Percentiles rank a stretch among this genome's conserved stretches.
Conservation (phyloP, 2,329 filamentous ascomycete genomes). For the Graphium sp. region DNA sequence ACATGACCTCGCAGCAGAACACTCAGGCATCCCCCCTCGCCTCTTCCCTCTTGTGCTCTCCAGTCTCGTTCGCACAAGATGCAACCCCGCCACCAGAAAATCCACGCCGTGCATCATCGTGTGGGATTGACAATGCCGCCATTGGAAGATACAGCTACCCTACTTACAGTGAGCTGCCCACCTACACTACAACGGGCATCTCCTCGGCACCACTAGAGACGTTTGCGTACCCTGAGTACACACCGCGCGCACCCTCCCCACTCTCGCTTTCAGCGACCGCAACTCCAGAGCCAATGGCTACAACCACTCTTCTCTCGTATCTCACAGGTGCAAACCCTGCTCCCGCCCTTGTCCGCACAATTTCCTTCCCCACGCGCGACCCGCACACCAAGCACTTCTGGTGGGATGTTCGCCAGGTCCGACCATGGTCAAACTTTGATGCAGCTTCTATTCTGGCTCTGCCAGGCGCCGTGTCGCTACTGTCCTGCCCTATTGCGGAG, state of each 20-base stretch:
- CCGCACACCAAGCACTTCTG: slow-evolving; percentile 71
- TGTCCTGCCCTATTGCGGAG: slow-evolving; percentile 50
- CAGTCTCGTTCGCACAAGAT: slow-evolving; percentile 36
- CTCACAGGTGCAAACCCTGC: slow-evolving; percentile 68
- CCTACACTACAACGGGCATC: slow-evolving; percentile 18
- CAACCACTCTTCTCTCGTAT: slow-evolving; percentile 62
- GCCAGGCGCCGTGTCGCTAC: slow-evolving; percentile 53
- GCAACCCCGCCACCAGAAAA: slow-evolving; percentile 1
- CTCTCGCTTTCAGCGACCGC: slow-evolving; percentile 18
- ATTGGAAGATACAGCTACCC: slow-evolving; percentile 63
- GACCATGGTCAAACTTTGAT: slow-evolving; percentile 70
- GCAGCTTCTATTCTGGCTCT: slow-evolving; percentile 54
- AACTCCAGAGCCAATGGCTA: slow-evolving; percentile 27
- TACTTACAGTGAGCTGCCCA: slow-evolving; percentile 64
- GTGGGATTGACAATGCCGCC: slow-evolving; percentile 48
- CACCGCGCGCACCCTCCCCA: slow-evolving; percentile 12
- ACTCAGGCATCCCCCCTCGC: slow-evolving; percentile 11
- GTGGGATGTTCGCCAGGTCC: slow-evolving; percentile 87
- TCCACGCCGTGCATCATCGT: slow-evolving; percentile 45
- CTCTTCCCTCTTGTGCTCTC: slow-evolving; percentile 46
- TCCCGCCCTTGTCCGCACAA: slow-evolving; percentile 63
- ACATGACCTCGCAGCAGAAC: slow-evolving; percentile 11
- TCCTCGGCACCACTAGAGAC: neutral
- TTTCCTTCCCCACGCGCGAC: slow-evolving; percentile 51
- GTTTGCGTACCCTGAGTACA: slow-evolving; percentile 1